A percentile compares a stretch with the other conserved stretches of the same genome.
Conservation (phyloP, 2,329 filamentous ascomycete species). For the Microsporum canis region DNA sequence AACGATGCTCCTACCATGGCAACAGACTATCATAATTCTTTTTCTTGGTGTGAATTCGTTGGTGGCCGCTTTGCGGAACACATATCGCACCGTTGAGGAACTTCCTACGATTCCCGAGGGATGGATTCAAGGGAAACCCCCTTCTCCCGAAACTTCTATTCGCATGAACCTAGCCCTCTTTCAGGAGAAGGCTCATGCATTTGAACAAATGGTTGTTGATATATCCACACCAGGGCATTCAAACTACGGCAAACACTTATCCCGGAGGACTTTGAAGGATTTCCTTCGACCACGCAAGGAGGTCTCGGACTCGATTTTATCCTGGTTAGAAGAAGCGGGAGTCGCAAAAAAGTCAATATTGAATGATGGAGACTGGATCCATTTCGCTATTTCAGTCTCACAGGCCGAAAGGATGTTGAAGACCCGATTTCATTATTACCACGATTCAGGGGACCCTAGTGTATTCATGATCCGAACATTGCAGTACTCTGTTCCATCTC, state of each 20-base stretch:
- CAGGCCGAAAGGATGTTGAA: slow-evolving; percentile 10
- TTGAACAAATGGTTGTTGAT: slow-evolving; percentile 50
- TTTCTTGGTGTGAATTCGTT: not conserved
- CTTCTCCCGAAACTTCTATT: slow-evolving; percentile 31
- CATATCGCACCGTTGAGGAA: slow-evolving; percentile 18
- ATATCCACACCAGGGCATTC: slow-evolving; percentile 50
- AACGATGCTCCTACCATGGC: not conserved
- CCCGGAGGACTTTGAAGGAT: slow-evolving; percentile 46
- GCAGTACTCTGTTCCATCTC: slow-evolving; percentile 50
- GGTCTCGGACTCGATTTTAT: slow-evolving; percentile 39
- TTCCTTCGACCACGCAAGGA: slow-evolving; percentile 43
- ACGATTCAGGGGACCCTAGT: slow-evolving; percentile 42
- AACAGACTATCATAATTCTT: not conserved
- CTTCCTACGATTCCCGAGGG: slow-evolving; percentile 23
- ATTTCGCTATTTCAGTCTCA: slow-evolving; percentile 30
- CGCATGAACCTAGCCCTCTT: slow-evolving; percentile 41
- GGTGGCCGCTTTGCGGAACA: not conserved
- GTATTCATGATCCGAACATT: slow-evolving; percentile 45
- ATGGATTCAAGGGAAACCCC: slow-evolving; percentile 23
- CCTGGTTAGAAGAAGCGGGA: slow-evolving; percentile 46
- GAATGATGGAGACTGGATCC: slow-evolving; percentile 50
- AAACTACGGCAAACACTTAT: slow-evolving; percentile 52
- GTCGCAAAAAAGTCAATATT: slow-evolving; percentile 38
- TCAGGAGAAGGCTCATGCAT: slow-evolving; percentile 39
- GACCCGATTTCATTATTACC: slow-evolving; percentile 9